These are phyloP conservation scores for Aureobasidium sp. DNA, from an alignment of 2,329 filamentous ascomycete genomes.

Conservation along the genomic window DNA sequence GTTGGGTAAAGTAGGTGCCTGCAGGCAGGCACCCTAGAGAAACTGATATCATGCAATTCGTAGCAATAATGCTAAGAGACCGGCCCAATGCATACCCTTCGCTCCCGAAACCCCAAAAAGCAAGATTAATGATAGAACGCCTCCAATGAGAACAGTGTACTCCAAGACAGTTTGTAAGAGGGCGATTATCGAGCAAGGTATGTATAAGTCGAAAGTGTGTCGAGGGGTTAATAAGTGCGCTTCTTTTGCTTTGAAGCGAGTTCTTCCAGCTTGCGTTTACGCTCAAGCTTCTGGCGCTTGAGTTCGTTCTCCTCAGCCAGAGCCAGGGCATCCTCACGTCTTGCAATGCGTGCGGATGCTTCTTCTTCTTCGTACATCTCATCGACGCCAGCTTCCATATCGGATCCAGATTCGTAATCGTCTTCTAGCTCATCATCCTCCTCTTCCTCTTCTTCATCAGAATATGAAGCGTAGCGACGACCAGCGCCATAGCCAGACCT, in stretches of 20 bases:
- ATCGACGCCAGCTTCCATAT: slow-evolving; percentile 70
- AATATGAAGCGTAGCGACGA: slow-evolving; percentile 33
- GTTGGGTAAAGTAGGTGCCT: background rate
- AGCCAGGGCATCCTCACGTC: slow-evolving; percentile 60
- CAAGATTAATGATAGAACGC: slow-evolving; percentile 1
- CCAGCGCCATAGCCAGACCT: slow-evolving; percentile 22
- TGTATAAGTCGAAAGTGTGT: background rate
- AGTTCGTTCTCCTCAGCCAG: slow-evolving; percentile 55
- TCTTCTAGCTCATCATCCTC: slow-evolving; percentile 56
- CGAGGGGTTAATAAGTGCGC: slow-evolving; percentile 4
- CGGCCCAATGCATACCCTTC: slow-evolving; percentile 9
- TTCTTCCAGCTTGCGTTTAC: slow-evolving; percentile 34
- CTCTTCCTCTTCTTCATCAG: slow-evolving; percentile 37
- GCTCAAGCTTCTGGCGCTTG: slow-evolving; percentile 56
- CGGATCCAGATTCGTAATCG: slow-evolving; percentile 57
- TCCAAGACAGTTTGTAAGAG: slow-evolving; percentile 1
- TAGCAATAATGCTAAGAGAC: slow-evolving; percentile 13
- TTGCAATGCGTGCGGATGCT: slow-evolving; percentile 54
- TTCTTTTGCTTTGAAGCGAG: slow-evolving; percentile 29
- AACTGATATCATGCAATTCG: slow-evolving; percentile 16
- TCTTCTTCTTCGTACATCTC: slow-evolving; percentile 69
- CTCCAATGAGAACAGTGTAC: background rate
- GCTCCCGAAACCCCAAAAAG: background rate
- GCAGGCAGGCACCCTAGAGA: slow-evolving; percentile 3
- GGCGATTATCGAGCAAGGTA: background rate